Conservation (phyloP, 2,329 filamentous ascomycete genomes). For the Colletotrichum lindemuthianum region DNA sequence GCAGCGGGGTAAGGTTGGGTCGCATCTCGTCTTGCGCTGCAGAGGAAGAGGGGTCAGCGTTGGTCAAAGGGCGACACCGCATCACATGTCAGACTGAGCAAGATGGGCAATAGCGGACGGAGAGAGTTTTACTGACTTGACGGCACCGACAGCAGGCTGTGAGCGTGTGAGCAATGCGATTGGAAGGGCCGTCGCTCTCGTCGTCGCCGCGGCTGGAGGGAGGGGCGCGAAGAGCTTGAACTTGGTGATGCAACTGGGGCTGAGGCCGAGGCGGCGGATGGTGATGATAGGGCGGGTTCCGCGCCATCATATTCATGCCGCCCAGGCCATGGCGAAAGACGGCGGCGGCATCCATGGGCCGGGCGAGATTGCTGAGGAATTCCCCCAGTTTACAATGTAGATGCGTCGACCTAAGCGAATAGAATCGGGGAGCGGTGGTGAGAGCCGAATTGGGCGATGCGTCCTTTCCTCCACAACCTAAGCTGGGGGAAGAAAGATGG, state of each 20-base stretch:
- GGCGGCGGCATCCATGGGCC: slow-evolving; percentile 67
- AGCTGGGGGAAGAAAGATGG: background rate
- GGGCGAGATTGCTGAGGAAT: slow-evolving; percentile 30
- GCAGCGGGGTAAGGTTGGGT: slow-evolving; percentile 90
- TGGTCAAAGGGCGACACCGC: background rate
- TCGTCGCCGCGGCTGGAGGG: slow-evolving; percentile 51
- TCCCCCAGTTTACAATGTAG: slow-evolving; percentile 12
- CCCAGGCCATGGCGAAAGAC: slow-evolving; percentile 65
- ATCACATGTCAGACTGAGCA: slow-evolving; percentile 17
- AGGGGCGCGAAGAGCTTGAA: slow-evolving; percentile 44
- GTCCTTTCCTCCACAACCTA: slow-evolving; percentile 1
- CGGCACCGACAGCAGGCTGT: slow-evolving; percentile 84
- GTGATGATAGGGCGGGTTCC: slow-evolving; percentile 39
- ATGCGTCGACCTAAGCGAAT: background rate
- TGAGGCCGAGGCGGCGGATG: slow-evolving; percentile 37
- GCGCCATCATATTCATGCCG: slow-evolving; percentile 38
- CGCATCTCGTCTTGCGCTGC: slow-evolving; percentile 95
- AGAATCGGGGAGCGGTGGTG: background rate
- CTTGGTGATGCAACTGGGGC: slow-evolving; percentile 41
- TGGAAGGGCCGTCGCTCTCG: slow-evolving; percentile 62
- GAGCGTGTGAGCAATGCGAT: slow-evolving; percentile 79
- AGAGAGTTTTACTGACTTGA: slow-evolving; percentile 63
- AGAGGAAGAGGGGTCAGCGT: slow-evolving; percentile 36
- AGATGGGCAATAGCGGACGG: slow-evolving; percentile 30
- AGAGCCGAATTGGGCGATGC: background rate